These are phyloP conservation scores for Oemleria cerasiformis DNA, from an alignment of 306 rosid species.

Conservation along the genomic window DNA sequence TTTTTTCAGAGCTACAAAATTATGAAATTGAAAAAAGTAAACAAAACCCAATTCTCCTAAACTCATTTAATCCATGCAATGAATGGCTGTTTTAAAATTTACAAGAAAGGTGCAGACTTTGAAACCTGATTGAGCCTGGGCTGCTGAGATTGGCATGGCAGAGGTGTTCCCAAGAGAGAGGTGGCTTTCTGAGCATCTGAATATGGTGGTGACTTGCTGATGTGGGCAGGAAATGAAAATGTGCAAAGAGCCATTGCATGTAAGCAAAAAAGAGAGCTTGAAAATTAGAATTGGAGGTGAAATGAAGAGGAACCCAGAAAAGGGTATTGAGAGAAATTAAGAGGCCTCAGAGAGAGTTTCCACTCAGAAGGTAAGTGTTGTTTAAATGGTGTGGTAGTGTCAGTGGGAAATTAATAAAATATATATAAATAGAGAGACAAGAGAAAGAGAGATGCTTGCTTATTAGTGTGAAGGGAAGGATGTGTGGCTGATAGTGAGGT, in stretches of 20 bases:
- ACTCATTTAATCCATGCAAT: constrained; percentile 13
- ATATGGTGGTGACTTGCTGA: constrained; percentile 28
- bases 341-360: not conserved
- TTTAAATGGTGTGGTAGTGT: constrained; percentile 9
- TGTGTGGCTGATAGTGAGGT: constrained; percentile 17
- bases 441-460: not conserved
- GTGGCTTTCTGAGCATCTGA: constrained; percentile 33
- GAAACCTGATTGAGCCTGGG: constrained; percentile 49
- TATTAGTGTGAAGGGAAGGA: not conserved
- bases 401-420: constrained; percentile 17
- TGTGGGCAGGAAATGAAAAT: constrained; percentile 45
- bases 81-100: not conserved
- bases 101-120: not conserved
- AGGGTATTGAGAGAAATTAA: not conserved
- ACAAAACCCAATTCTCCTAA: constrained; percentile 17
- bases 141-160: constrained; percentile 29
- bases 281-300: constrained; percentile 6
- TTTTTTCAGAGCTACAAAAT: not conserved
- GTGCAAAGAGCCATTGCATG: constrained; percentile 67
- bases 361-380: not conserved
- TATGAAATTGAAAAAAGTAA: not conserved
- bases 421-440: not conserved
- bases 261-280: constrained; percentile 1
- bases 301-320: constrained; percentile 32
- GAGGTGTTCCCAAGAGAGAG: constrained; percentile 39